Percentiles rank a stretch among this genome's conserved stretches.
Conservation (phyloP, 1,284 basidiomycete genomes). For the Cutaneotrichosporon cyanovorans region DNA sequence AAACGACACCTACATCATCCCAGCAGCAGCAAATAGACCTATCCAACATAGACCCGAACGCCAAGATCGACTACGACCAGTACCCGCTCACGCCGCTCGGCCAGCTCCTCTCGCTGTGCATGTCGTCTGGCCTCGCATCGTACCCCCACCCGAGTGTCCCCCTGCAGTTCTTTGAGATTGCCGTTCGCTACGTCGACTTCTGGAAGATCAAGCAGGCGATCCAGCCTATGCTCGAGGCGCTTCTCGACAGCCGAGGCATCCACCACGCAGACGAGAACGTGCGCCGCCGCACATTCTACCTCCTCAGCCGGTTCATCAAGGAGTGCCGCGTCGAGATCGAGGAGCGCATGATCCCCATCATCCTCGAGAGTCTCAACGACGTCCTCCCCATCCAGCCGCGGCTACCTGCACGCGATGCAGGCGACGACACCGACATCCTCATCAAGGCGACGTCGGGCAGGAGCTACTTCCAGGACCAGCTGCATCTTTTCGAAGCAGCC, state of each 20-base stretch:
- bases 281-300: constrained; percentile 77
- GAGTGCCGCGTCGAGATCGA: constrained; percentile 75
- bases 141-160: constrained; percentile 84
- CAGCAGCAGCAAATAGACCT: not conserved
- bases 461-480: constrained; percentile 73
- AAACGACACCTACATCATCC: constrained; percentile 28
- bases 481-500: constrained; percentile 89
- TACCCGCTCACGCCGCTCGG: constrained; percentile 86
- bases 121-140: constrained; percentile 71
- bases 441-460: constrained; percentile 66
- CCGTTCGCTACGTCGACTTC: constrained; percentile 87
- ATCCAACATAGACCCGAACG: constrained; percentile 21
- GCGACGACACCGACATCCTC: constrained; percentile 53
- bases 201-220: constrained; percentile 88
- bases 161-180: constrained; percentile 89
- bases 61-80: constrained; percentile 67
- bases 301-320: constrained; percentile 88
- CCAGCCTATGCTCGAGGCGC: constrained; percentile 75
- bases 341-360: constrained; percentile 59
- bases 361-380: constrained; percentile 65
- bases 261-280: constrained; percentile 69
- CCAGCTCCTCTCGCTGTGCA: constrained; percentile 75
- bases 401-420: constrained; percentile 47
- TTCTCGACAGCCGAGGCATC: constrained; percentile 77
- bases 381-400: constrained; percentile 48